Base-by-base conservation (phyloP, 2,329 filamentous ascomycete species). In the Penicillium decumbens region DNA sequence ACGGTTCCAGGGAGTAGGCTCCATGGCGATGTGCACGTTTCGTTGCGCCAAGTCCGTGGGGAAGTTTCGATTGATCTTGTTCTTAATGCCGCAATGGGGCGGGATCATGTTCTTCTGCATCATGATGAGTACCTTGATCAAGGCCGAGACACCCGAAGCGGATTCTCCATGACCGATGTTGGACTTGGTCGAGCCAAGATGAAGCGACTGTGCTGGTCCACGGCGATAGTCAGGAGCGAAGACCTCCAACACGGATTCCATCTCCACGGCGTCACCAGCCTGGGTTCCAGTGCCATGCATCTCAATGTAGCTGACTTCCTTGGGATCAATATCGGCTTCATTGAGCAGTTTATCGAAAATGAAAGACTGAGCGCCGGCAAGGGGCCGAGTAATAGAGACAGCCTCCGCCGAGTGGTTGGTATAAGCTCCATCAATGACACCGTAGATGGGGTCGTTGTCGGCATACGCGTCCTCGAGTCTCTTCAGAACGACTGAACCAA, bases 261-360 rank as follows among this genome's bases (percentile, higher is more conserved):
- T 91, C 67, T 95, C 90, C 3, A 83, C 86, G 6, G 83, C 84
- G 63, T 95, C 89, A 53, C 88, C 89, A 28, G 87, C 88, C 67
- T 93, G 88, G 0, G 88, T 95, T 28, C 89, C 89, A 2, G 89
- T 95, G 12, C 88, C 89, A 67, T 95, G 89, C 84, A 93, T 89
- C 70, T 95, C 89, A 7, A 95, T 84, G 62, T 92, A 95, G 68
- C 83, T 83, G 42, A 95, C 79, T 55, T 91, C 86, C 43, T 83
- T 78, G 1, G 88, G 85, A 61, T 91, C 84, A 20, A 93, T 79
- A 50, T 85, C 84, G 37, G 87, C 84, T 38, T 87, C 80, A 41
- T 85, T 80, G 1, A 93, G 76, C 25, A 93, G 83, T 33, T 81
- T 77, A 48, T 80, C 80, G 61, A 86, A 92, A 9, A 93, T 73